Evolutionary conservation across 139 green algal genomes (phyloP).

Genomic region (Protoeuglena noctilucae): DNA sequence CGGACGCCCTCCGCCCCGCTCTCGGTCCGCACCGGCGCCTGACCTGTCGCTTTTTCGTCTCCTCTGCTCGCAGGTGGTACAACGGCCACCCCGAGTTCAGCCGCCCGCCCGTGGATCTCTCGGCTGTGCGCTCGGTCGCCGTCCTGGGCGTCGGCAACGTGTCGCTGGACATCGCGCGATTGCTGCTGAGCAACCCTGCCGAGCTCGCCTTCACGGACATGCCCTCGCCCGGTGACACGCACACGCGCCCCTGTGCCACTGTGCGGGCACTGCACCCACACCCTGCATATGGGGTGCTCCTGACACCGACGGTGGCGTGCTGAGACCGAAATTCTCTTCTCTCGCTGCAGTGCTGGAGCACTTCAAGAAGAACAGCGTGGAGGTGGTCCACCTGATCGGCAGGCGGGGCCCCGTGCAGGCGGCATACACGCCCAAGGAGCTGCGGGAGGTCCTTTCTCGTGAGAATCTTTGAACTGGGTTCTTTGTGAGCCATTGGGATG

Average conservation of each 20-base stretch:
- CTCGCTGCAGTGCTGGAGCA: neutral
- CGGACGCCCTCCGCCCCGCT: too few species aligned
- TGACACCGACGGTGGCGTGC: too few species aligned
- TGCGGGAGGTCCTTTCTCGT: constrained; percentile 70
- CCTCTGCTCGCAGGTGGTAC: too few species aligned
- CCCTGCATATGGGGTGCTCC: too few species aligned
- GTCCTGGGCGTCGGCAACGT: constrained; percentile 78
- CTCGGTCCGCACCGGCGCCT: too few species aligned
- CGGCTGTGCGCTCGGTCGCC: constrained; percentile 25
- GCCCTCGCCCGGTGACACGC: constrained; percentile 50
- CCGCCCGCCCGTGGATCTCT: constrained; percentile 45
- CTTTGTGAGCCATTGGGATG: constrained; percentile 7
- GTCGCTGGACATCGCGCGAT: constrained; percentile 77
- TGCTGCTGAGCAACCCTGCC: constrained; percentile 50
- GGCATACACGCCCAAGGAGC: constrained; percentile 86
- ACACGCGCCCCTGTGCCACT: too few species aligned
- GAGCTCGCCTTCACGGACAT: constrained; percentile 66
- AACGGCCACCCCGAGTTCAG: constrained; percentile 79
- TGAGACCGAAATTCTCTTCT: too few species aligned
- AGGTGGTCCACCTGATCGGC: constrained; percentile 62
- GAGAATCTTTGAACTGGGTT: constrained; percentile 13
- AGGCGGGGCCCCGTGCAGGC: constrained; percentile 72
- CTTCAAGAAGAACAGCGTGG: constrained; percentile 8
- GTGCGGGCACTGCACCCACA: too few species aligned
- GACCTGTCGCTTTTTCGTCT: too few species aligned